Conservation (phyloP, 2,329 filamentous ascomycete genomes). For the Ascochyta clinopodiicola region DNA sequence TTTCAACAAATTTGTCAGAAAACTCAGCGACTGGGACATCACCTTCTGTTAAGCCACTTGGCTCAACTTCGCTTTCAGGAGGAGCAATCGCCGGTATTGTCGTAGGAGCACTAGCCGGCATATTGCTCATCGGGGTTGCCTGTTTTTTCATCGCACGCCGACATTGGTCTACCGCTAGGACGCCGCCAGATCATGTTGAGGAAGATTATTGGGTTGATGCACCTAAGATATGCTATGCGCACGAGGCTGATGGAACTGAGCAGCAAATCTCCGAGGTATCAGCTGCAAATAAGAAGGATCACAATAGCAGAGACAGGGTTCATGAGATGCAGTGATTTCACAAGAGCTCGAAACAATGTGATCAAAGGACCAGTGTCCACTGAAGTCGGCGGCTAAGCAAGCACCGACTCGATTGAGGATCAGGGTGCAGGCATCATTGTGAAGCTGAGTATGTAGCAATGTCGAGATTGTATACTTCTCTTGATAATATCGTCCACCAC, state of each 20-base stretch:
- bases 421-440: too few relatives aligned
- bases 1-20: background rate
- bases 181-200: background rate
- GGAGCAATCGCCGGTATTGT: slow-evolving; percentile 5
- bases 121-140: background rate
- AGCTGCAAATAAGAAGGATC: slow-evolving; percentile 3
- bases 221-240: background rate
- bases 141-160: slow-evolving; percentile 1
- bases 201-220: background rate
- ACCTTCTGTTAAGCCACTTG: background rate
- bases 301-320: background rate
- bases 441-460: too few relatives aligned
- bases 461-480: too few relatives aligned
- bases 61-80: background rate
- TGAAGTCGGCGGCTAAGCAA: too few relatives aligned
- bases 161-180: background rate
- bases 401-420: too few relatives aligned
- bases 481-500: too few relatives aligned
- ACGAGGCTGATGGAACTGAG: slow-evolving; percentile 1
- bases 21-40: background rate
- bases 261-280: slow-evolving; percentile 5
- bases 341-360: background rate
- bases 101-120: background rate
- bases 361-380: too few relatives aligned
- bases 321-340: background rate